A percentile compares a stretch with the other conserved stretches of the same genome.
Conservation (phyloP, 2,329 filamentous ascomycete species). For the Alternaria metachromatica region DNA sequence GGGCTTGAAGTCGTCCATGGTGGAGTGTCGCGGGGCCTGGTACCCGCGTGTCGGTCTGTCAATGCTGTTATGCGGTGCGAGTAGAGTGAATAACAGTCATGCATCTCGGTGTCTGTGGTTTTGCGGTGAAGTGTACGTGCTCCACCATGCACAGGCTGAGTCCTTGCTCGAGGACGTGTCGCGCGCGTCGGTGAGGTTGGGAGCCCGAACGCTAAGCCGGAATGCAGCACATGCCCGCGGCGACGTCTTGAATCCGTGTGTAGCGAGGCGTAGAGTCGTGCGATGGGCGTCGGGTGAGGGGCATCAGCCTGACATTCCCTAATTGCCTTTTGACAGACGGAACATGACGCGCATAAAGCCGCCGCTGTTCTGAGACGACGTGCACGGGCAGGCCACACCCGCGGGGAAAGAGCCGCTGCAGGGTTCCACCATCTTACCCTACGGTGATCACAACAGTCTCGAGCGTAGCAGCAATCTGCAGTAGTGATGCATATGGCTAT, state of each 20-base stretch:
- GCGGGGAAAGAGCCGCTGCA: conserved; percentile 26
- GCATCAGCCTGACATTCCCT: neutral
- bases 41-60: conserved; percentile 20
- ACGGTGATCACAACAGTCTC: neutral
- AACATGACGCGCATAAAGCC: conserved; percentile 28
- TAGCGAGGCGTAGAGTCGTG: neutral
- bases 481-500: neutral
- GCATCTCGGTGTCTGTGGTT: conserved; percentile 36
- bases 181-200: conserved; percentile 31
- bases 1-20: conserved; percentile 51
- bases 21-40: conserved; percentile 22
- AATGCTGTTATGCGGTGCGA: conserved; percentile 19
- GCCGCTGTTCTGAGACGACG: conserved; percentile 30
- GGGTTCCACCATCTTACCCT: conserved; percentile 3
- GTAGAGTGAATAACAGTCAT: conserved; percentile 23
- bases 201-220: conserved; percentile 26
- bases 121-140: conserved; percentile 16
- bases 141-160: conserved; percentile 18
- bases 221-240: conserved; percentile 18
- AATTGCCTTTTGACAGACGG: neutral
- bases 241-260: conserved; percentile 4
- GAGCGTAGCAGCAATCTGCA: neutral
- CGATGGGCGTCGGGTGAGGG: neutral
- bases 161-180: conserved; percentile 18
- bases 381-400: conserved; percentile 23